phyloP scores from a whole-genome alignment of 2,329 filamentous ascomycete genomes.

The Cladorrhinum sp. region DNA sequence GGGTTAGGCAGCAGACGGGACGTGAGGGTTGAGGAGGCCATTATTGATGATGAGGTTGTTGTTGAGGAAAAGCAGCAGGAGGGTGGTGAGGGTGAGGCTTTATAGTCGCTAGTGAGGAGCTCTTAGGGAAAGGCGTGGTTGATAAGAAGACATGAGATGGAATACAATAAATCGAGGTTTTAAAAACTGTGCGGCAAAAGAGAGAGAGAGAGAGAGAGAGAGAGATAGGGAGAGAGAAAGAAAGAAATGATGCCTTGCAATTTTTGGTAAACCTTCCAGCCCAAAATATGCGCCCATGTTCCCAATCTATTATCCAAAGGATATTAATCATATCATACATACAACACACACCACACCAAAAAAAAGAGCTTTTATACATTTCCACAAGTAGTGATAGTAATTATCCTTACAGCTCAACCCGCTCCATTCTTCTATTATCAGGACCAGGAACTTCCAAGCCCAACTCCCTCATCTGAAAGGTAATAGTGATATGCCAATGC shows the following conservation, averaged over 20 bases:
- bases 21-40: not conserved
- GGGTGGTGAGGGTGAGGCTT: not conserved
- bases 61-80: not conserved
- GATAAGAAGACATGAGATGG: no score
- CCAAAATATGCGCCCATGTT: not conserved
- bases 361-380: not conserved
- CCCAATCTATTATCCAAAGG: not conserved
- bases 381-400: no score
- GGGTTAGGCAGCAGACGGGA: not conserved
- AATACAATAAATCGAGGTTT: no score
- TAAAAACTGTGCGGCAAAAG: no score
- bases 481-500: conserved; percentile 21
- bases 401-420: no score
- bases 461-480: conserved; percentile 16
- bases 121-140: no score
- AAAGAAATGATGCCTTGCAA: not conserved
- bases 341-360: not conserved
- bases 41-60: not conserved
- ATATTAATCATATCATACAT: not conserved
- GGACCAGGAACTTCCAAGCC: not conserved
- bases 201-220: no score
- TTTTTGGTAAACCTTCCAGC: no score
- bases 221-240: no score
- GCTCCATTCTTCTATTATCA: not conserved
- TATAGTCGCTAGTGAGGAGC: not conserved